phyloP scores from a whole-genome alignment of 495 filamentous ascomycete species.

The Aspergillus coremiiformis region DNA sequence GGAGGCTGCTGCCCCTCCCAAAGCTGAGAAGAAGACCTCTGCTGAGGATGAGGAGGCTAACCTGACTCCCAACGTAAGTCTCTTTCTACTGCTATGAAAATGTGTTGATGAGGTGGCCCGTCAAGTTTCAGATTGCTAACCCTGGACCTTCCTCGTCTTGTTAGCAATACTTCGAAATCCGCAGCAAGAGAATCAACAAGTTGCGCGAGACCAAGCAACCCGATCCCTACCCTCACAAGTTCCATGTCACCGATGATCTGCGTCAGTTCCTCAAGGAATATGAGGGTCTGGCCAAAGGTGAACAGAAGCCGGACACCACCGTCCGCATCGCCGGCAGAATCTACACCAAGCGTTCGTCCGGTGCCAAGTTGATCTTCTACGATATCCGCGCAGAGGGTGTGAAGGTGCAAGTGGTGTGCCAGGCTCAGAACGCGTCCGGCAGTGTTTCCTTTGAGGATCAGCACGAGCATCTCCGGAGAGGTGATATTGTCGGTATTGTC shows the following conservation, averaged over 20 bases:
- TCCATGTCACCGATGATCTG: conserved; percentile 74
- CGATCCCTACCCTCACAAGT: conserved; percentile 97
- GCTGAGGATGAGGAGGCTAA: conserved; percentile 65
- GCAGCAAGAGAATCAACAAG: conserved; percentile 76
- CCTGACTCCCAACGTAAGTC: conserved; percentile 79
- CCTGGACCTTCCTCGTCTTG: background rate
- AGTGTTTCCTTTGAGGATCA: conserved; percentile 68
- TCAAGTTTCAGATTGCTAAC: conserved; percentile 10
- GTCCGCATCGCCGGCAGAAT: conserved; percentile 77
- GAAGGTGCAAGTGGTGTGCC: conserved; percentile 86
- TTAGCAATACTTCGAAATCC: conserved; percentile 97
- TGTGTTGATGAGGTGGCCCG: background rate
- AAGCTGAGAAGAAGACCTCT: conserved; percentile 60
- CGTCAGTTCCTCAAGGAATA: conserved; percentile 69
- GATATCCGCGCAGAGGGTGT: conserved; percentile 78
- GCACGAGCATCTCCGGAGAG: conserved; percentile 82
- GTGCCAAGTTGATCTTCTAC: conserved; percentile 87
- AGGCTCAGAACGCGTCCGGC: conserved; percentile 61
- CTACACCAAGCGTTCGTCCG: conserved; percentile 77
- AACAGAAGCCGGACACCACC: conserved; percentile 62
- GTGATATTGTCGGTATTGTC: conserved; percentile 84
- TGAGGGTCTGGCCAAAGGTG: conserved; percentile 73
- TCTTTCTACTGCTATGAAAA: background rate
- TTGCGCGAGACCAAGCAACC: conserved; percentile 71
- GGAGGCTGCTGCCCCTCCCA: conserved; percentile 64